Evolutionary conservation across 495 filamentous ascomycete species (phyloP), one percentile per base, ranked within the genome.

Genomic region (Rhypophila decipiens): DNA sequence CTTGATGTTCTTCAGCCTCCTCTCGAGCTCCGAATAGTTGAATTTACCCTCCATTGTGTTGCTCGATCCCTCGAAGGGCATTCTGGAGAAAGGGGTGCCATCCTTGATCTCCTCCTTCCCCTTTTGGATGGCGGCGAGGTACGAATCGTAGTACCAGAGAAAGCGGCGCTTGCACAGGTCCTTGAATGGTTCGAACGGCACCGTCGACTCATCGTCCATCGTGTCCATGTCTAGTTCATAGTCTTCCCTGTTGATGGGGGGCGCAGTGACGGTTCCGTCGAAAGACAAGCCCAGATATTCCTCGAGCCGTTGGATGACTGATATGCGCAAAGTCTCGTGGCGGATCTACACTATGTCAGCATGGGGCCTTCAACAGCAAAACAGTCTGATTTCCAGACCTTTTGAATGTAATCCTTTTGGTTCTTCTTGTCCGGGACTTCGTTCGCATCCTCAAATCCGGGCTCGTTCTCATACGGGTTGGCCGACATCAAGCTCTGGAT

Each of bases 391-490:
- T 8, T n/a, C 9, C 17, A 20, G 63, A 91, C 88, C 79, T 98
- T 98, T 19, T 82, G 82, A 27, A 87, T 74, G 65, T 98, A 98
- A n/a, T 79, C 68, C 48, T 82, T 75, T 64, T 87, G 87, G 39
- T 83, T 76, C 60, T 84, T 79, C 68, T 86, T 83, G 58, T 95
- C 86, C 10, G 74, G 65, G 3, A 71, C 65, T 18, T 78, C 75
- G 24, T 81, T 82, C 17, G 82, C 78, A 42, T 85, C 76, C 55
- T 96, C 93, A 55, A 86, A 96, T 8, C 93, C 93, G 15, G 93
- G 93, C 59, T 98, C 93, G 54, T 96, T 95, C 64, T 93, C 88
- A 64, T 95, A 98, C 0, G 93, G 93, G 61, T 96, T 95, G 19
- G 79, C 67, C 1, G 89, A 94, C 84, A 98, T 90, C 22, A 98